Base-by-base conservation (phyloP, 2,329 filamentous ascomycete species). In the Mariannaea elegans region DNA sequence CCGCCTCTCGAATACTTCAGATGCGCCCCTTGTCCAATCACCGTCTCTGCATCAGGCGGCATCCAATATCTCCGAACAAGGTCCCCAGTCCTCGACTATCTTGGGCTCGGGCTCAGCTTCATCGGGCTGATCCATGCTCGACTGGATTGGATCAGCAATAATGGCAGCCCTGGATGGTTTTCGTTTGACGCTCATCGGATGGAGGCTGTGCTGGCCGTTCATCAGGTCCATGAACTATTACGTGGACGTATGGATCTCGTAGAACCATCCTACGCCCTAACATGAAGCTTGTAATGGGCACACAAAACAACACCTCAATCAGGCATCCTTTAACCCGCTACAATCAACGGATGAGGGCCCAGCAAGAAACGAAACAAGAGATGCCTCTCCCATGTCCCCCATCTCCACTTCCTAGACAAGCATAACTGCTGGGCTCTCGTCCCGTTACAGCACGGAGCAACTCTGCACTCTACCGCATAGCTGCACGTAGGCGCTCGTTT, bases 161-260 rank as follows among this genome's bases (percentile, higher is more conserved):
- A 21, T n/a, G 18, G 34, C 34, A 21, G 45, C 29, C 45, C 21
- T 19, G 6, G 24, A 29, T 44, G 41, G 7, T 5, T 21, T 19
- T 39, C 31, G 34, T 42, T 51, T 52, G 32, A 52, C 56, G 48
- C 48, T 59, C n/a, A 24, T 24, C 41, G 13, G 9, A 21, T 19
- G 23, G 54, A 52, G 56, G 56, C 56, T 53, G 56, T 58, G 56
- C 48, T 34, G 55, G 34, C 34, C 39, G 48, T 52, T 52, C 32
- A 23, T 39, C 23, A 29, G 31, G 54, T 36, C 54, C 16, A 34
- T 27, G 50, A 53, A 53, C 50, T 32, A 53, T 41, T 19, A 45
- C 39, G 50, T 34, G 50, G 50, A 27, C 24, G 5, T 5, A 27
- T 27, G 24, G 24, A 27, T n/a, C n/a, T n/a, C n/a, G n/a, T n/a